Evolutionary conservation across 345 rosid species (phyloP).

Genomic region (Euphorbia pulcherrima): DNA sequence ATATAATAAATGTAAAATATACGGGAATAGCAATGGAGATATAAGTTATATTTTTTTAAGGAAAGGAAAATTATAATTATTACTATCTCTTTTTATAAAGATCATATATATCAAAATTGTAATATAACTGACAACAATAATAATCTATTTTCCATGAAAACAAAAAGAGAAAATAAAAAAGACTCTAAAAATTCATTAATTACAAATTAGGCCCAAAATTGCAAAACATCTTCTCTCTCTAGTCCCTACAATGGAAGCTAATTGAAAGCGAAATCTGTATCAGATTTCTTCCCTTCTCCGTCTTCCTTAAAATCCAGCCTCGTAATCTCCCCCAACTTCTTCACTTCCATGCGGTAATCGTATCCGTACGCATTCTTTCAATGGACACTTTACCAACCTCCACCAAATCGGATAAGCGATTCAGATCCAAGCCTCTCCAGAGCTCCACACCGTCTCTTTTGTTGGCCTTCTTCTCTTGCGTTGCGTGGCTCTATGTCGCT

Average conservation of each 20-base stretch:
- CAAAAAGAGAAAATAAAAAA: too few relatives aligned
- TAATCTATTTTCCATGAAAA: too few relatives aligned
- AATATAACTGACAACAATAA: too few relatives aligned
- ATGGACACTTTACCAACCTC: slow-evolving; percentile 71
- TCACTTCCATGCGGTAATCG: neutral
- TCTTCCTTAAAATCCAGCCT: neutral
- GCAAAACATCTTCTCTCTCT: neutral
- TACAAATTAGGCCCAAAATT: neutral
- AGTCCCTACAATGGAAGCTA: neutral
- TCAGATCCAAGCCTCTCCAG: slow-evolving; percentile 58
- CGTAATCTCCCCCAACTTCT: neutral
- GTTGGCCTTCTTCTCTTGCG: slow-evolving; percentile 80
- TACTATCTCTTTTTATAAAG: too few relatives aligned
- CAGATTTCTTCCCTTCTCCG: neutral
- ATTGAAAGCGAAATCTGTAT: slow-evolving; percentile 1
- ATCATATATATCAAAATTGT: too few relatives aligned
- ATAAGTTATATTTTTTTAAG: too few relatives aligned
- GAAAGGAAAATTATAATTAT: too few relatives aligned
- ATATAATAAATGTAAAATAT: too few relatives aligned
- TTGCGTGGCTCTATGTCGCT: slow-evolving; percentile 96
- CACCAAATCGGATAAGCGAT: slow-evolving; percentile 59
- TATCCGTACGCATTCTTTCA: neutral
- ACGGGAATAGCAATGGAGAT: too few relatives aligned
- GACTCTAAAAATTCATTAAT: neutral
- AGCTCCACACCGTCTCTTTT: slow-evolving; percentile 64